These are phyloP conservation scores for Lasiodiplodia theobromae DNA, from an alignment of 2,329 filamentous ascomycete genomes.

Conservation along the genomic window DNA sequence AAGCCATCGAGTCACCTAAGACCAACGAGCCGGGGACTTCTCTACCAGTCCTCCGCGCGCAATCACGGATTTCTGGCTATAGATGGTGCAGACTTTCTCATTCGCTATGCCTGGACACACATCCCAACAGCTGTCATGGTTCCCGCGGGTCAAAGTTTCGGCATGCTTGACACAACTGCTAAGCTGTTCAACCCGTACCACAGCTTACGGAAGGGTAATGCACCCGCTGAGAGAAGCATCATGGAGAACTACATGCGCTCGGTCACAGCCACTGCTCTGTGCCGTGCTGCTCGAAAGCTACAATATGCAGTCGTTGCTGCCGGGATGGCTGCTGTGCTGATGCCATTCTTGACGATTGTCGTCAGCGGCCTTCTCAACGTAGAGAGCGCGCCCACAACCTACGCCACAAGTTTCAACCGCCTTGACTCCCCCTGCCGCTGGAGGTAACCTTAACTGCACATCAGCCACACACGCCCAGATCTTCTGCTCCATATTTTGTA, in stretches of 20 bases:
- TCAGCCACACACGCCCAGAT: too few relatives aligned
- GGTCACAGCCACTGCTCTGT: background rate
- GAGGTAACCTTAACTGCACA: too few relatives aligned
- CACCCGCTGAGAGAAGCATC: background rate
- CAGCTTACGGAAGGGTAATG: background rate
- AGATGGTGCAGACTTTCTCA: background rate
- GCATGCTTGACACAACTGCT: background rate
- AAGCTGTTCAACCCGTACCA: background rate
- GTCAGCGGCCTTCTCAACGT: background rate
- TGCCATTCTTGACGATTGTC: background rate
- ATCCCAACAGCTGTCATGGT: conserved; percentile 5
- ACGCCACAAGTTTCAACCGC: too few relatives aligned
- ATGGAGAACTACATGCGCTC: background rate
- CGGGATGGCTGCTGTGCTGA: background rate
- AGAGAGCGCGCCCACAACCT: too few relatives aligned
- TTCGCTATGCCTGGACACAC: background rate
- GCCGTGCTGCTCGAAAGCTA: background rate
- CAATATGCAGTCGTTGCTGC: background rate
- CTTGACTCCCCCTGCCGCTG: too few relatives aligned
- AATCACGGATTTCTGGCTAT: background rate
- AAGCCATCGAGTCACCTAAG: background rate
- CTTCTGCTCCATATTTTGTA: too few relatives aligned
- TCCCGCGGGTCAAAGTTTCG: background rate
- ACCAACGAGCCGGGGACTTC: background rate
- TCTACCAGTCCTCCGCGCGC: background rate